Evolutionary conservation across 1,284 basidiomycete species (phyloP).

Genomic region (Pascua guehoae): DNA sequence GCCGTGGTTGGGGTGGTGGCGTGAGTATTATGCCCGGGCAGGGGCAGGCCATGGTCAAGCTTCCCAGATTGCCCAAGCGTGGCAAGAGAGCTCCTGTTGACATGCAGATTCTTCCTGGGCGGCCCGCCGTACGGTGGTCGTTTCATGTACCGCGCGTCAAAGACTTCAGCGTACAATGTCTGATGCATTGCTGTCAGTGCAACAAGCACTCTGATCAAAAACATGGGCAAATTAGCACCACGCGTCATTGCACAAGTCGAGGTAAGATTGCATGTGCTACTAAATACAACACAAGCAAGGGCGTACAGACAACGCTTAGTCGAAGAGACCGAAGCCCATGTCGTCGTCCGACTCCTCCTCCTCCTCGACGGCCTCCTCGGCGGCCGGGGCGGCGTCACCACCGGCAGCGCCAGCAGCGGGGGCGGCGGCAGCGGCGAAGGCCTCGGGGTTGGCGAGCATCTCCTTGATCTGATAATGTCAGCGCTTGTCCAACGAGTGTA

Average conservation of each 20-base stretch:
- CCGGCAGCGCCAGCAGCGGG: conserved; percentile 58
- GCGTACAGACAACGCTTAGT: conserved; percentile 54
- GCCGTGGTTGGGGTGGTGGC: conserved; percentile 19
- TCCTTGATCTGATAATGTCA: conserved; percentile 71
- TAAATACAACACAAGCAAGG: conserved; percentile 10
- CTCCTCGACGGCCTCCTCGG: conserved; percentile 60
- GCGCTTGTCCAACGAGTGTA: conserved; percentile 2
- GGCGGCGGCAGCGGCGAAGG: conserved; percentile 77
- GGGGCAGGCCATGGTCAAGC: too few species aligned
- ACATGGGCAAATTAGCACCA: too few species aligned
- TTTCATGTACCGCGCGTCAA: not conserved
- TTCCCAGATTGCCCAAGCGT: not conserved
- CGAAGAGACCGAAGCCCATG: conserved; percentile 78
- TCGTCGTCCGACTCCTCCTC: conserved; percentile 62
- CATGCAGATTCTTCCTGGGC: conserved; percentile 11
- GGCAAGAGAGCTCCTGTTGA: not conserved
- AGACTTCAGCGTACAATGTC: not conserved
- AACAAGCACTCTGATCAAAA: too few species aligned
- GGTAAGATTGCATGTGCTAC: conserved; percentile 13
- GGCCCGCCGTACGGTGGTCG: conserved; percentile 21
- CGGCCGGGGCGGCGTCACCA: conserved; percentile 55
- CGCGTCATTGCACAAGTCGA: not conserved
- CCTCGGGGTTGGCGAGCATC: conserved; percentile 94
- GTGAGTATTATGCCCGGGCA: conserved; percentile 20
- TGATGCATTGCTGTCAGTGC: not conserved